These are phyloP conservation scores for Lyophyllum semitale DNA, from an alignment of 768 basidiomycete genomes.

Conservation along the genomic window DNA sequence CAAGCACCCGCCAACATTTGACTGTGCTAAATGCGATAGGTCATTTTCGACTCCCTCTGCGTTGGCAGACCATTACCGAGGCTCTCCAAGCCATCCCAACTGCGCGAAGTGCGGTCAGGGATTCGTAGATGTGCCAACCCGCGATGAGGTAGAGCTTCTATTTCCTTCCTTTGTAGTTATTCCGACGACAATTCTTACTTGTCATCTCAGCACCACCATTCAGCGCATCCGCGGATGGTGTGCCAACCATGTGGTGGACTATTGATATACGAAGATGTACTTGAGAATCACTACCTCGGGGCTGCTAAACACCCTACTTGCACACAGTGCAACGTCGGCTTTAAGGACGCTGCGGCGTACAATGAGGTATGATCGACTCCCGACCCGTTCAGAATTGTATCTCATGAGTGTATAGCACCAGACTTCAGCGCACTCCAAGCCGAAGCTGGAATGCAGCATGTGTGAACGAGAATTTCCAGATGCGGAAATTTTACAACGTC, in stretches of 20 bases:
- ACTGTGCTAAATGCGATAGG: slow-evolving; percentile 35
- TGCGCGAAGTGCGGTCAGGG: slow-evolving; percentile 46
- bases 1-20: slow-evolving; percentile 45
- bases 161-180: neutral
- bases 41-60: slow-evolving; percentile 35
- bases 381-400: neutral
- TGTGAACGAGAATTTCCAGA: slow-evolving; percentile 44
- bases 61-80: slow-evolving; percentile 48
- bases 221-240: slow-evolving; percentile 25
- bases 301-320: slow-evolving; percentile 32
- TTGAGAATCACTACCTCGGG: slow-evolving; percentile 40
- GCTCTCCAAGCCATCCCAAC: slow-evolving; percentile 45
- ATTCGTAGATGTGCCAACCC: slow-evolving; percentile 33
- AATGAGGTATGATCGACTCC: slow-evolving; percentile 31
- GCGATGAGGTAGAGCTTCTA: slow-evolving; percentile 33
- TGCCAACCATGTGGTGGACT: slow-evolving; percentile 31
- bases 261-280: slow-evolving; percentile 34
- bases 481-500: slow-evolving; percentile 34
- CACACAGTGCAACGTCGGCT: slow-evolving; percentile 10
- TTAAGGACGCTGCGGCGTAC: slow-evolving; percentile 23
- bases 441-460: slow-evolving; percentile 28
- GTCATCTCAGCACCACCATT: slow-evolving; percentile 32
- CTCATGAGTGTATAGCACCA: neutral
- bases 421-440: slow-evolving; percentile 10
- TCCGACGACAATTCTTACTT: neutral